phyloP scores from a whole-genome alignment of 116 monocot species.

The Phalaenopsis hybrid region DNA sequence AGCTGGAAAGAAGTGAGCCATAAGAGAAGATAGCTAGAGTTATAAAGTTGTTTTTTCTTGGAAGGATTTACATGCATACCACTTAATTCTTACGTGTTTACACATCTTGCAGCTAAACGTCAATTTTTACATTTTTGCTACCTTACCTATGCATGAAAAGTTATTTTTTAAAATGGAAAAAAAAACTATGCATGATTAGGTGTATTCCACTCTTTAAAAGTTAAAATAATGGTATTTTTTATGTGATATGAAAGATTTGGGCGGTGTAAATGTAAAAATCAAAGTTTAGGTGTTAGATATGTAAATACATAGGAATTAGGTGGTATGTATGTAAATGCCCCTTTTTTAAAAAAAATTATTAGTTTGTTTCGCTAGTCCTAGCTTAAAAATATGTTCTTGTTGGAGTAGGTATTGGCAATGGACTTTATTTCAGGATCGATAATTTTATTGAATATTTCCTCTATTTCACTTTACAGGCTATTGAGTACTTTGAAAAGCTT shows the following conservation, averaged over 20 bases:
- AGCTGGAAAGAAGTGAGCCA: conserved; percentile 65
- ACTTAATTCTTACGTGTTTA: too few relatives aligned
- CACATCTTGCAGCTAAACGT: too few relatives aligned
- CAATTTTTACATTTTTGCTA: too few relatives aligned
- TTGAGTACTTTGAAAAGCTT: conserved; percentile 86
- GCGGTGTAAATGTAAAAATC: too few relatives aligned
- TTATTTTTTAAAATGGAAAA: too few relatives aligned
- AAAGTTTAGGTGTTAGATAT: background rate
- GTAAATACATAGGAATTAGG: background rate
- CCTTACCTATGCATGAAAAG: too few relatives aligned
- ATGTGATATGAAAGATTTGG: too few relatives aligned
- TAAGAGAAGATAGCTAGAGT: background rate
- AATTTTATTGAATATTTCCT: conserved; percentile 3
- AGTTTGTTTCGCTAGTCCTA: background rate
- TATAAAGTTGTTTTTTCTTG: background rate
- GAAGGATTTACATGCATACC: background rate
- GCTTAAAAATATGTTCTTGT: background rate
- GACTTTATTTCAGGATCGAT: background rate
- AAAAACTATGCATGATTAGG: too few relatives aligned
- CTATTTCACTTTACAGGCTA: conserved; percentile 47
- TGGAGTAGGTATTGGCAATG: background rate
- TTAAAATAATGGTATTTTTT: too few relatives aligned
- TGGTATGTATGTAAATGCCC: background rate
- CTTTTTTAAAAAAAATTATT: background rate
- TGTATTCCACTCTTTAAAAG: too few relatives aligned